A percentile compares a stretch with the other conserved stretches of the same genome.
These are phyloP conservation scores for Lipomyces yamanashiensis DNA, from an alignment of 805 yeast genomes.

Conservation along the genomic window DNA sequence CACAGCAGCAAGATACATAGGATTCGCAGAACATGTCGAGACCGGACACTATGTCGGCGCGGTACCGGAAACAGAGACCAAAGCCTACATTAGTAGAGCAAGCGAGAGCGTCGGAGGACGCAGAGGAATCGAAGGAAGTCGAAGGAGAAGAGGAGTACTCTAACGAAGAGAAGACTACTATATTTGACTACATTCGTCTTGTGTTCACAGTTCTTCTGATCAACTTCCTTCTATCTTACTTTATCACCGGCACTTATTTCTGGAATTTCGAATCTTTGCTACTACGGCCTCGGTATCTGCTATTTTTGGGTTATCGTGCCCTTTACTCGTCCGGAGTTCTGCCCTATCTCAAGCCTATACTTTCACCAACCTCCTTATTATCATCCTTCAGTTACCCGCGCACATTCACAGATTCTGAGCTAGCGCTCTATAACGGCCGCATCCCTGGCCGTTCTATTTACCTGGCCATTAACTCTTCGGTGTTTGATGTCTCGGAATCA, in stretches of 20 bases:
- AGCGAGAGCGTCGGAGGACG: neutral
- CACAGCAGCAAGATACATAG: neutral
- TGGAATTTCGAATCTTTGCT: conserved; percentile 67
- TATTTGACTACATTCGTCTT: neutral
- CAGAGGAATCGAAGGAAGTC: neutral
- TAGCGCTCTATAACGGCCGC: conserved; percentile 58
- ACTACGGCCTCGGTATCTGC: conserved; percentile 52
- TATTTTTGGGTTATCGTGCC: conserved; percentile 36
- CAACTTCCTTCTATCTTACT: conserved; percentile 58
- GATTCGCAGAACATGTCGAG: neutral
- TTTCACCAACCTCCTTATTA: conserved; percentile 13
- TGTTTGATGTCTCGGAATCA: conserved; percentile 65
- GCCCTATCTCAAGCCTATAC: neutral
- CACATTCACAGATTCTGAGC: conserved; percentile 52
- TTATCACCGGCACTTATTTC: conserved; percentile 59
- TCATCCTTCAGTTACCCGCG: conserved; percentile 38
- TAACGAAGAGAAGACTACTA: neutral
- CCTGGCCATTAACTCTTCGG: conserved; percentile 62
- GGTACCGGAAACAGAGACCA: conserved; percentile 8
- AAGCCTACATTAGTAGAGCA: neutral
- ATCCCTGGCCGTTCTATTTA: conserved; percentile 57
- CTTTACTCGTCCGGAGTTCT: neutral
- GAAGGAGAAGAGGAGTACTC: neutral
- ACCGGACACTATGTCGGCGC: neutral
- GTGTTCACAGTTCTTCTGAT: conserved; percentile 46